Conservation (phyloP, 2,329 filamentous ascomycete species). For the Nannizzia gypsea region DNA sequence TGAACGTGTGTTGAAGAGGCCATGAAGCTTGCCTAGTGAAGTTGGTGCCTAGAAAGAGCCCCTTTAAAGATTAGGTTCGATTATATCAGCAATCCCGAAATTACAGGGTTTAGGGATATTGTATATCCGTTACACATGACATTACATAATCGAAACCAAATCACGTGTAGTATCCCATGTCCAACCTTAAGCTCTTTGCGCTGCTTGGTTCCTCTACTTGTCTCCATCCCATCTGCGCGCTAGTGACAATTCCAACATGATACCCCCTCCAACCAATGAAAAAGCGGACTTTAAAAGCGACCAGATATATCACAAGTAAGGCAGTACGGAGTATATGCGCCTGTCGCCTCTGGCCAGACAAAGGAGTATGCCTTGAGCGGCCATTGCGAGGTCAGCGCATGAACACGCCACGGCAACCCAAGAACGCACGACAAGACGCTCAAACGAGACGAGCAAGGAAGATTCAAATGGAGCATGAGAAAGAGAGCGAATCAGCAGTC, state of each 20-base stretch:
- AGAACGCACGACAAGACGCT: not conserved
- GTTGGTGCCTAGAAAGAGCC: not conserved
- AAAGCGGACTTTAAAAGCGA: not conserved
- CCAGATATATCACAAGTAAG: not conserved
- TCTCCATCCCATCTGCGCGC: too few relatives aligned
- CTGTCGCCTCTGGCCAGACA: not conserved
- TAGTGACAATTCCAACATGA: not conserved
- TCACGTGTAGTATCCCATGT: too few relatives aligned
- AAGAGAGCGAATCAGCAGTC: not conserved
- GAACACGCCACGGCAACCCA: not conserved
- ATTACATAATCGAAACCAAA: too few relatives aligned
- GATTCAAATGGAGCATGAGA: not conserved
- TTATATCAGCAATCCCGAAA: not conserved
- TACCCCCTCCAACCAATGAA: too few relatives aligned
- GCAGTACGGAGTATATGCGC: too few relatives aligned
- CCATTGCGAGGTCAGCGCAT: not conserved
- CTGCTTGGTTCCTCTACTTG: too few relatives aligned
- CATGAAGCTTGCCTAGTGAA: not conserved
- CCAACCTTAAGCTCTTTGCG: too few relatives aligned
- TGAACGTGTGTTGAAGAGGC: not conserved
- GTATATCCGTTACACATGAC: too few relatives aligned
- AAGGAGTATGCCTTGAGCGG: not conserved
- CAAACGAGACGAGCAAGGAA: not conserved
- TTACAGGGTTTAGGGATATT: too few relatives aligned
- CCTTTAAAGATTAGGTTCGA: not conserved